A percentile compares a stretch with the other conserved stretches of the same genome.
These are phyloP conservation scores for Komagataea norvegica DNA, from an alignment of 1,139 yeast genomes.

Conservation along the genomic window DNA sequence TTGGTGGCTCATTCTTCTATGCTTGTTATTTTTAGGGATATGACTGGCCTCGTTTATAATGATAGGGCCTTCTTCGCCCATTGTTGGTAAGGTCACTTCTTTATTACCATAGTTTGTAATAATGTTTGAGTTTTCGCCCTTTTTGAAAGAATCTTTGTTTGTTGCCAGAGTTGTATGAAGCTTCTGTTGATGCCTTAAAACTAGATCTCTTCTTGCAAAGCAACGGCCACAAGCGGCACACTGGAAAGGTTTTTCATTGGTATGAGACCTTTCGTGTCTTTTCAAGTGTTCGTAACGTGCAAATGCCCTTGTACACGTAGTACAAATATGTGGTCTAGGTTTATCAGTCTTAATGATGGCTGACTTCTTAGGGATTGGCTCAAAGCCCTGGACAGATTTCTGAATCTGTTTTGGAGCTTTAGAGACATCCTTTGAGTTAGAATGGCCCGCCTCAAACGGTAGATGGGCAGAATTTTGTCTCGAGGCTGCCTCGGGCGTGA, in stretches of 20 bases:
- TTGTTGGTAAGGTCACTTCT: conserved; percentile 34
- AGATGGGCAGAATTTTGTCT: conserved; percentile 6
- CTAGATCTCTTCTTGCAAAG: conserved; percentile 87
- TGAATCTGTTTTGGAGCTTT: conserved; percentile 23
- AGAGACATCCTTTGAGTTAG: conserved; percentile 9
- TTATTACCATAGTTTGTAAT: conserved; percentile 35
- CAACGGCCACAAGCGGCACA: conserved; percentile 97
- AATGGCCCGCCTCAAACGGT: conserved; percentile 10
- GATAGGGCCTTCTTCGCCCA: conserved; percentile 15
- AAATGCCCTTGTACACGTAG: conserved; percentile 90
- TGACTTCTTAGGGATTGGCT: conserved; percentile 84
- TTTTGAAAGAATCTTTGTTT: conserved; percentile 16
- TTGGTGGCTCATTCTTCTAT: neutral
- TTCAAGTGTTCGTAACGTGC: conserved; percentile 91
- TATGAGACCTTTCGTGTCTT: conserved; percentile 92
- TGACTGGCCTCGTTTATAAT: conserved; percentile 2
- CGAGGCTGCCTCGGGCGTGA: neutral
- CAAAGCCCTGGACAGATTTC: conserved; percentile 31
- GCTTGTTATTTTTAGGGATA: neutral
- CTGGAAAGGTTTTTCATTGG: conserved; percentile 93
- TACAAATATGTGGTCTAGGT: conserved; percentile 88
- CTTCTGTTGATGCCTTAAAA: conserved; percentile 90
- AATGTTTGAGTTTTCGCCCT: conserved; percentile 29
- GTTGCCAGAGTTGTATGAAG: conserved; percentile 61
- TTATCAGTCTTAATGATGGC: conserved; percentile 80